A percentile compares a stretch with the other conserved stretches of the same genome.
phyloP scores from a whole-genome alignment of 176 grass and related monocot genomes.

The Puya raimondii region DNA sequence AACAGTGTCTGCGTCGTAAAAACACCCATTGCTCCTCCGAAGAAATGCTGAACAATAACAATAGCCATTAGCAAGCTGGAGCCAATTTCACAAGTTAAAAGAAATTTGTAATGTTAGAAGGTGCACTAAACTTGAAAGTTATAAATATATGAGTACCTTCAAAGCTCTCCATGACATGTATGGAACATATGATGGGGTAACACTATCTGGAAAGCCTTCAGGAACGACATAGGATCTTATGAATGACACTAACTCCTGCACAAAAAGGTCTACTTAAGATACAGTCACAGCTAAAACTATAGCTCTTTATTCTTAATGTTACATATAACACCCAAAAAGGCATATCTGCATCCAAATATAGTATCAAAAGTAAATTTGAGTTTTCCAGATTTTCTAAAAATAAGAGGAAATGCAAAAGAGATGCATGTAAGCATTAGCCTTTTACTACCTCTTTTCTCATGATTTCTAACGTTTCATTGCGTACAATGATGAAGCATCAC shows the following conservation, averaged over 20 bases:
- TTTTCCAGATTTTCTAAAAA: background rate
- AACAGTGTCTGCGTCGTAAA: slow-evolving; percentile 90
- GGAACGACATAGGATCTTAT: slow-evolving; percentile 95
- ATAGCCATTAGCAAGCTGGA: background rate
- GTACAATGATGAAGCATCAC: too few relatives aligned
- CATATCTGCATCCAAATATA: background rate
- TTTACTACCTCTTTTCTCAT: background rate
- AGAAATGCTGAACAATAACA: slow-evolving; percentile 67
- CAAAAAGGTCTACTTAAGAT: background rate
- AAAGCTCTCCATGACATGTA: slow-evolving; percentile 97
- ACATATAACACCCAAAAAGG: background rate
- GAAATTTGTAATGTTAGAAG: background rate
- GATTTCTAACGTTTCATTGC: too few relatives aligned
- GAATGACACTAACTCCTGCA: slow-evolving; percentile 91
- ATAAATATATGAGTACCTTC: slow-evolving; percentile 46
- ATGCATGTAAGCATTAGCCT: background rate
- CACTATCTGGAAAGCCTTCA: slow-evolving; percentile 96
- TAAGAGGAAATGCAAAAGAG: background rate
- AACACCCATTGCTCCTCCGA: slow-evolving; percentile 99
- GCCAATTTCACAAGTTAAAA: background rate
- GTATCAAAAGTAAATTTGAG: background rate
- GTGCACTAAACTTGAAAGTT: background rate
- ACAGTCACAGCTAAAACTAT: background rate
- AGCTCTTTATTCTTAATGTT: background rate
- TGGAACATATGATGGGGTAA: slow-evolving; percentile 93